Base-by-base conservation (phyloP, 148 eudicot genomes). In the Linanthus parryae region DNA sequence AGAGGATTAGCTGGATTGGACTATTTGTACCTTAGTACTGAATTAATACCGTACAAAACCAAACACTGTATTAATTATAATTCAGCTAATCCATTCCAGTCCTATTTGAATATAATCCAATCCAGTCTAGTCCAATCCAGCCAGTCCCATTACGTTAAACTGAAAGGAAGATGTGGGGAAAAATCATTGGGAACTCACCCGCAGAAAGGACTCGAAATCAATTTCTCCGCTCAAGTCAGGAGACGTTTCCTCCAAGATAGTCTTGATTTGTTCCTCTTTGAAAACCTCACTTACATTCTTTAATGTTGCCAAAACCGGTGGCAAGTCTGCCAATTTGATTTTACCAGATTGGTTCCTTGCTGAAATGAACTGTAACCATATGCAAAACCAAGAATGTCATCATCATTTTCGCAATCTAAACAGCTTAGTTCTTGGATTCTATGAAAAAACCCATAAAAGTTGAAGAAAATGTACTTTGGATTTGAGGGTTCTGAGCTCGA, bases 201-300 rank as follows among this genome's bases (percentile, higher is more conserved):
- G 67, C 51, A 88, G 76, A 62, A 88, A 88, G 44, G 81, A 69
- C 62, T 88, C 96, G 40, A 81, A 88, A 70, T 81, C 92, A 19
- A 88, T 70, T 67, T 78, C 96, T 54, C 72, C 62, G 16, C 31
- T 64, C 62, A 60, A 25, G 48, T 88, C 79, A 23, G 88, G 62
- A 62, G 71, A 72, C 1, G 83, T 48, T 58, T 88, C 83, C 51
- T 41, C 68, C 70, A 83, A 70, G 11, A 77, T 69, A 23, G 68
- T 65, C 69, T 57, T 62, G 4, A 88, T 61, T 46, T 87, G 92
- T 30, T 64, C 66, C 52, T 78, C 88, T 3, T 60, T 64, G 38
- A 80, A 68, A 12, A 73, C 18, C 15, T 70, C 85, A 57, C 31
- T 48, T 45, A 87, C 59, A 39, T 73, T 69, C 69, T 78, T 83